Conservation (phyloP, 768 basidiomycete genomes). For the Leccinum barrowsii region DNA sequence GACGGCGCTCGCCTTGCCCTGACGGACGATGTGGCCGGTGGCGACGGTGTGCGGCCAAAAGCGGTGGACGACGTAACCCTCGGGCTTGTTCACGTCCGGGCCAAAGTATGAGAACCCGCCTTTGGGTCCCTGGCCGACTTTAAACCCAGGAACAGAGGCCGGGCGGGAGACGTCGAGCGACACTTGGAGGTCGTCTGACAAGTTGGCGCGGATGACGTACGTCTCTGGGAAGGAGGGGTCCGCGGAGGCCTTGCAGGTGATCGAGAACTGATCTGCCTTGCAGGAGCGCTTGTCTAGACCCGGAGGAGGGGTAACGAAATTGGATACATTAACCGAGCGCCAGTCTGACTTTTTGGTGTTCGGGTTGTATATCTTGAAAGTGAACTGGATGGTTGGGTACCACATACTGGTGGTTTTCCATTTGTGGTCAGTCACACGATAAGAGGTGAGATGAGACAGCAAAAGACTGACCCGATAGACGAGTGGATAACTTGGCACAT, state of each 20-base stretch:
- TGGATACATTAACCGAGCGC: slow-evolving; percentile 83
- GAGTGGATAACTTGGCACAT: slow-evolving; percentile 90
- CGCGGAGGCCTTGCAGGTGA: slow-evolving; percentile 57
- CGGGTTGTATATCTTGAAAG: slow-evolving; percentile 83
- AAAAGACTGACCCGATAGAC: slow-evolving; percentile 69
- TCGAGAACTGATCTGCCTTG: slow-evolving; percentile 82
- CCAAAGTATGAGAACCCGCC: slow-evolving; percentile 93
- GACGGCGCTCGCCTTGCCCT: slow-evolving; percentile 55
- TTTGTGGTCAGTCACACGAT: slow-evolving; percentile 8
- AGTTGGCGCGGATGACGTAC: slow-evolving; percentile 77
- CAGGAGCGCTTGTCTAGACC: slow-evolving; percentile 80
- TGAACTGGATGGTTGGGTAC: slow-evolving; percentile 94
- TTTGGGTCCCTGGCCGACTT: slow-evolving; percentile 81
- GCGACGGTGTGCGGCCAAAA: slow-evolving; percentile 78
- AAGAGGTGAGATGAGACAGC: slow-evolving; percentile 5
- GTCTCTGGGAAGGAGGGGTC: slow-evolving; percentile 64
- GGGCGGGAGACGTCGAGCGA: slow-evolving; percentile 72
- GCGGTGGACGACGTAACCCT: slow-evolving; percentile 85
- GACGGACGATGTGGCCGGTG: slow-evolving; percentile 63
- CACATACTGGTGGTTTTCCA: slow-evolving; percentile 56
- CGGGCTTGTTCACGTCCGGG: slow-evolving; percentile 57
- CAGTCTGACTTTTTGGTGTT: slow-evolving; percentile 69
- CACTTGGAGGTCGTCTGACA: slow-evolving; percentile 76
- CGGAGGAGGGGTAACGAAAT: slow-evolving; percentile 74
- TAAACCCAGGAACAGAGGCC: slow-evolving; percentile 76